A percentile compares a stretch with the other conserved stretches of the same genome.
Evolutionary conservation across 2,329 filamentous ascomycete species (phyloP).

Genomic region (Triangularia verruculosa): DNA sequence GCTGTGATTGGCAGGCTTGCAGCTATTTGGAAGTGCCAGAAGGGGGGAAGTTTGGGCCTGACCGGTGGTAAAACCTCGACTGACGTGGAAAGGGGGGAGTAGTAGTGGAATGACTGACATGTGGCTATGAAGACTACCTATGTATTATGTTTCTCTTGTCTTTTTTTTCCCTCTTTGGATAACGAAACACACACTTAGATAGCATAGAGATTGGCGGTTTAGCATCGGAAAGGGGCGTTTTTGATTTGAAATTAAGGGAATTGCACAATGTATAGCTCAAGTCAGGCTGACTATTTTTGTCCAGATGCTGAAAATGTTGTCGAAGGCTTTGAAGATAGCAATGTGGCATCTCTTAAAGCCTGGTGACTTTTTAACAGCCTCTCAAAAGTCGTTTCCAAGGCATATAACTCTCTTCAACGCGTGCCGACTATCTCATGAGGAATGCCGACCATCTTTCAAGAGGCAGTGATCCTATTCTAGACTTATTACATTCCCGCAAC

Average conservation of each 20-base stretch:
- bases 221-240: not conserved
- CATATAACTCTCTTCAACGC: no score
- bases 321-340: no score
- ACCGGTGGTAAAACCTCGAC: conserved; percentile 46
- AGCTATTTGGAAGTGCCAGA: conserved; percentile 62
- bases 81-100: not conserved
- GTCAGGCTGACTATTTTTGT: no score
- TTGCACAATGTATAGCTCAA: not conserved
- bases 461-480: no score
- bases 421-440: no score
- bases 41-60: conserved; percentile 65
- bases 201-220: not conserved
- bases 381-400: no score
- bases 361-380: no score
- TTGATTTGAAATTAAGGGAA: not conserved
- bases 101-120: not conserved
- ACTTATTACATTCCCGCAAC: no score
- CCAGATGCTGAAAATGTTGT: no score
- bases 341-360: no score
- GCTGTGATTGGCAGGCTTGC: conserved; percentile 83
- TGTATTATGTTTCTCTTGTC: not conserved
- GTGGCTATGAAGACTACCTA: not conserved
- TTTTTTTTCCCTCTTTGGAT: no score
- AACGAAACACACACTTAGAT: not conserved
- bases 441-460: no score